Evolutionary conservation across 2,329 filamentous ascomycete genomes (phyloP).

Genomic region (Arthrobotrys iridis): DNA sequence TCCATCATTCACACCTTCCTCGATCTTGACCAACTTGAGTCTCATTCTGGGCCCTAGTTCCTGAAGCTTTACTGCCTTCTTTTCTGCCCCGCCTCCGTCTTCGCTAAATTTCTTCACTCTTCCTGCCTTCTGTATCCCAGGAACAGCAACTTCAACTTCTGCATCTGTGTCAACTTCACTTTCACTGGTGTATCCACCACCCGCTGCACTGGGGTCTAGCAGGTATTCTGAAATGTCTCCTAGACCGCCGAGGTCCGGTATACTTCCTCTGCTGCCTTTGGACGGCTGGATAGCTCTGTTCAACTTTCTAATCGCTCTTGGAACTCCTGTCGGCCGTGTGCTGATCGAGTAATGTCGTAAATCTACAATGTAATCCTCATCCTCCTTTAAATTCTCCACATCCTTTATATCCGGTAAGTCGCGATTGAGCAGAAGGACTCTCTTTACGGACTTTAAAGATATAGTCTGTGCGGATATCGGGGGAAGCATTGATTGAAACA

Average conservation of each 20-base stretch:
- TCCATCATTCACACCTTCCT: slow-evolving; percentile 88
- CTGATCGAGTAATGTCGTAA: slow-evolving; percentile 95
- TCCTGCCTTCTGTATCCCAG: slow-evolving; percentile 70
- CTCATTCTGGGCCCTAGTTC: slow-evolving; percentile 92
- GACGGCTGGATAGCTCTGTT: slow-evolving; percentile 70
- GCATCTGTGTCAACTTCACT: slow-evolving; percentile 94
- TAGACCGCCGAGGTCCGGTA: slow-evolving; percentile 90
- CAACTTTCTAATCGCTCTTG: slow-evolving; percentile 82
- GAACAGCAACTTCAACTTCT: slow-evolving; percentile 82
- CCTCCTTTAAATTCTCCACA: slow-evolving; percentile 65
- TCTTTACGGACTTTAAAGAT: slow-evolving; percentile 88
- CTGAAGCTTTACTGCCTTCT: slow-evolving; percentile 85
- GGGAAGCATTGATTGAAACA: slow-evolving; percentile 96
- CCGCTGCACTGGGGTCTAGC: slow-evolving; percentile 77
- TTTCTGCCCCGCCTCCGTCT: slow-evolving; percentile 62
- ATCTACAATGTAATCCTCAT: slow-evolving; percentile 75
- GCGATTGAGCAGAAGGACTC: slow-evolving; percentile 89
- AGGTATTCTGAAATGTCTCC: slow-evolving; percentile 96
- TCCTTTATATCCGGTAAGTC: slow-evolving; percentile 69
- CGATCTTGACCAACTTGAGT: slow-evolving; percentile 90
- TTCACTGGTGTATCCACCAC: slow-evolving; percentile 84
- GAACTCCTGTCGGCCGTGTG: slow-evolving; percentile 84
- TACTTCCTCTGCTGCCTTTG: slow-evolving; percentile 70
- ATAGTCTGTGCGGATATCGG: slow-evolving; percentile 92
- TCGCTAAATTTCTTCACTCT: slow-evolving; percentile 63